Conservation (phyloP, 2,329 filamentous ascomycete species). For the Exophiala lecanii-corni region DNA sequence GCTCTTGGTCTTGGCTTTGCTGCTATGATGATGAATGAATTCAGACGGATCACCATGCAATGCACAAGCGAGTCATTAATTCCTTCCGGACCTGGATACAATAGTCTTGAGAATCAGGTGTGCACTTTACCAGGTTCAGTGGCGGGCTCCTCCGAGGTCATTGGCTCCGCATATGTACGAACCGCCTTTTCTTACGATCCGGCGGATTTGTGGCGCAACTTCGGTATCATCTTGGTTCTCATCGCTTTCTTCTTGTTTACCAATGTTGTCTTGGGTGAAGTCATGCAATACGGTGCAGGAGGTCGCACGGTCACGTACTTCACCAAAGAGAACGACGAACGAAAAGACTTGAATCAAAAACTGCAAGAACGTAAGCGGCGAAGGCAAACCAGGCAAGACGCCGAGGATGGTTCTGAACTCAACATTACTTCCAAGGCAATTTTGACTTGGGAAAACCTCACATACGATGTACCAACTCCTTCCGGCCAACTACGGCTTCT, state of each 20-base stretch:
- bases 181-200: slow-evolving; percentile 63
- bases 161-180: slow-evolving; percentile 65
- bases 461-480: slow-evolving; percentile 47
- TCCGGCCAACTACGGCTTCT: slow-evolving; percentile 43
- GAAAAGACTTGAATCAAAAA: slow-evolving; percentile 34
- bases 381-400: slow-evolving; percentile 32
- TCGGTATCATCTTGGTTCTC: slow-evolving; percentile 37
- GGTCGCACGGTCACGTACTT: slow-evolving; percentile 41
- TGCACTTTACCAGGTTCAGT: slow-evolving; percentile 73
- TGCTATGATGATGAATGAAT: slow-evolving; percentile 82
- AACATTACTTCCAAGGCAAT: slow-evolving; percentile 52
- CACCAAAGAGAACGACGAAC: slow-evolving; percentile 37
- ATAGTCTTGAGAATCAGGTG: slow-evolving; percentile 67
- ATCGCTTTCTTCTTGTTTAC: slow-evolving; percentile 34
- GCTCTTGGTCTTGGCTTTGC: slow-evolving; percentile 70
- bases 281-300: slow-evolving; percentile 36
- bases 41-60: slow-evolving; percentile 61
- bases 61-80: slow-evolving; percentile 66
- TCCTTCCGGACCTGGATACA: slow-evolving; percentile 66
- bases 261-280: slow-evolving; percentile 39
- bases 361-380: slow-evolving; percentile 38
- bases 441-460: slow-evolving; percentile 50
- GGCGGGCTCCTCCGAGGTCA: slow-evolving; percentile 59
- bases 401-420: slow-evolving; percentile 42
- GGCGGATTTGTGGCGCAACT: slow-evolving; percentile 64